These are phyloP conservation scores for Brassica hybrid DNA, from an alignment of 441 rosid species.

Conservation along the genomic window DNA sequence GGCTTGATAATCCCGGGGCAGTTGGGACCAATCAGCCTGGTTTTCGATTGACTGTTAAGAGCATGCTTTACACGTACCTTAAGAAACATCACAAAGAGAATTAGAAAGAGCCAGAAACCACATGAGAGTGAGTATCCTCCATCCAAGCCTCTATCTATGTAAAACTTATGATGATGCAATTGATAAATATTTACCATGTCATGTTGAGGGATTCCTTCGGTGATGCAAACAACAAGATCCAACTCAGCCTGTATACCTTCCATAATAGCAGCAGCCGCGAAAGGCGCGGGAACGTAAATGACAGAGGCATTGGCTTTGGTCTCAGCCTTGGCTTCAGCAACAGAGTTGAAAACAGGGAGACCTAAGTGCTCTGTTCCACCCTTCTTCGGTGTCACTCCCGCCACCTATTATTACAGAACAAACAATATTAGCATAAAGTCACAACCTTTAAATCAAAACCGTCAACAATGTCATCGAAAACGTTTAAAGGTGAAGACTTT, in stretches of 20 bases:
- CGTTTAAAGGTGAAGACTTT: not conserved
- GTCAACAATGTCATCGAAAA: not conserved
- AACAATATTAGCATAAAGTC: slow-evolving; percentile 2
- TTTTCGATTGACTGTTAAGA: slow-evolving; percentile 81
- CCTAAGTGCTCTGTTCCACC: slow-evolving; percentile 99
- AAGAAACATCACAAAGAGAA: slow-evolving; percentile 8
- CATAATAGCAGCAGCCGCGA: slow-evolving; percentile 96
- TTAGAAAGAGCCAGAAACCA: not conserved
- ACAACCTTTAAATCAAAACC: slow-evolving; percentile 5
- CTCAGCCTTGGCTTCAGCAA: slow-evolving; percentile 96
- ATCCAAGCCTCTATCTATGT: not conserved
- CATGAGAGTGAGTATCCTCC: not conserved
- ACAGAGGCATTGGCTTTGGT: slow-evolving; percentile 94
- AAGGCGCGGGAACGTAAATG: slow-evolving; percentile 93
- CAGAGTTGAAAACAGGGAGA: slow-evolving; percentile 95
- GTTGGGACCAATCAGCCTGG: slow-evolving; percentile 56
- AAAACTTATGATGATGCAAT: not conserved
- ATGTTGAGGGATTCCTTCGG: slow-evolving; percentile 98
- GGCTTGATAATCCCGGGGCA: slow-evolving; percentile 65
- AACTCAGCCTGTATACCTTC: slow-evolving; percentile 93
- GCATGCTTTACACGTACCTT: slow-evolving; percentile 96
- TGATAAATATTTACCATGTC: slow-evolving; percentile 69
- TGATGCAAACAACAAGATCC: slow-evolving; percentile 93
- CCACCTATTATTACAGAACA: slow-evolving; percentile 56
- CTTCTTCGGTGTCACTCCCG: slow-evolving; percentile 97